Evolutionary conservation across 1,284 basidiomycete species (phyloP).

Genomic region (Tilletia horrida): DNA sequence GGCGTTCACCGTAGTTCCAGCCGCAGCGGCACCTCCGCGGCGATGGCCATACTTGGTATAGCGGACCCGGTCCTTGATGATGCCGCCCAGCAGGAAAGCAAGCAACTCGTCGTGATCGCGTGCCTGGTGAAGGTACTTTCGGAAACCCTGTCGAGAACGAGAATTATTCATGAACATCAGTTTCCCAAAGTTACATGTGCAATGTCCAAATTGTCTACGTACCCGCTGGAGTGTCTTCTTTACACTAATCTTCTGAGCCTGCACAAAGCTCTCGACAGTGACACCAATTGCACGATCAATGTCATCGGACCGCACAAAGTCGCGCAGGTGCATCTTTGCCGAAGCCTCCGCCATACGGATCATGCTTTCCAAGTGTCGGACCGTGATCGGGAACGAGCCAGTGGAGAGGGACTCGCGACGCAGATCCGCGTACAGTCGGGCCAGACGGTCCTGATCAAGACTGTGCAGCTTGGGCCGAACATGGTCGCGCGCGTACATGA

Average conservation of each 20-base stretch:
- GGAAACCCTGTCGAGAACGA: slow-evolving; percentile 61
- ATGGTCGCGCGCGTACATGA: slow-evolving; percentile 95
- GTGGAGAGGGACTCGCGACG: slow-evolving; percentile 93
- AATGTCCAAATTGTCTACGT: slow-evolving; percentile 51
- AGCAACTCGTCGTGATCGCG: slow-evolving; percentile 91
- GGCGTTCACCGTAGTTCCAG: background rate
- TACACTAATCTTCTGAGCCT: slow-evolving; percentile 94
- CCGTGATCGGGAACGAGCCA: slow-evolving; percentile 95
- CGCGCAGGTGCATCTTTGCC: slow-evolving; percentile 95
- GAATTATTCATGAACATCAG: background rate
- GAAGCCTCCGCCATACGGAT: slow-evolving; percentile 98
- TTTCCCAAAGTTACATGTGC: no score
- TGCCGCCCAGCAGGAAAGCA: slow-evolving; percentile 85
- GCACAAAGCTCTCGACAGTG: slow-evolving; percentile 89
- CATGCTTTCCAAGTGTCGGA: slow-evolving; percentile 96
- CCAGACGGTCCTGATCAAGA: slow-evolving; percentile 91
- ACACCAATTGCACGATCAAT: slow-evolving; percentile 96
- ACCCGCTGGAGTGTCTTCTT: slow-evolving; percentile 95
- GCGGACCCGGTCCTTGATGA: slow-evolving; percentile 91
- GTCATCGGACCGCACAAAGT: slow-evolving; percentile 92
- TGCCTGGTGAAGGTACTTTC: slow-evolving; percentile 92
- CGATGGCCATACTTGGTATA: slow-evolving; percentile 57
- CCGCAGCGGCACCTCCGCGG: slow-evolving; percentile 44
- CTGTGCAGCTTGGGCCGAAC: slow-evolving; percentile 87
- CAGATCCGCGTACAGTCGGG: slow-evolving; percentile 91